A percentile compares a stretch with the other conserved stretches of the same genome.
These are phyloP conservation scores for Leucosporidium creatinivorum DNA, from an alignment of 768 basidiomycete species.

Conservation along the genomic window DNA sequence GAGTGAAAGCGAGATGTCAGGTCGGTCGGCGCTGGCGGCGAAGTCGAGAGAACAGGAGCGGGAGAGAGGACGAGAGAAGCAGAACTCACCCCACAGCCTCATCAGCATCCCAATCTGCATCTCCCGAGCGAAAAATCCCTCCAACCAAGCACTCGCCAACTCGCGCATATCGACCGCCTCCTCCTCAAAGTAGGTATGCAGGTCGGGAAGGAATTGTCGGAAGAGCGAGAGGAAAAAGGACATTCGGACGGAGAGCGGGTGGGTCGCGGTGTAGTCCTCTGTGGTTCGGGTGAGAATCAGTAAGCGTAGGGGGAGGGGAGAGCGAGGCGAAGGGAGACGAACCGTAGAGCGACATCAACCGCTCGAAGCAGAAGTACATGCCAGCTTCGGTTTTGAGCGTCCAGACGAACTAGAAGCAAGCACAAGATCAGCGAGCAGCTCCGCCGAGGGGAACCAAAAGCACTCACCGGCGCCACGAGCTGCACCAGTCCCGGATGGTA, in stretches of 20 bases:
- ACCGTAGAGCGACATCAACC: not conserved
- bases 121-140: conserved; percentile 3
- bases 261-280: not conserved
- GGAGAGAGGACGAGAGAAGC: not conserved
- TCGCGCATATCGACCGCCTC: conserved; percentile 8
- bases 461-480: conserved; percentile 4
- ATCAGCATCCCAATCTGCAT: not conserved
- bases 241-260: not conserved
- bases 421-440: not conserved
- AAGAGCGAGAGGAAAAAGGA: conserved; percentile 9
- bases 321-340: not conserved
- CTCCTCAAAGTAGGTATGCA: conserved; percentile 10
- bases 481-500: conserved; percentile 9
- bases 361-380: conserved; percentile 14
- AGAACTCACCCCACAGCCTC: conserved; percentile 3
- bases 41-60: not conserved
- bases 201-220: conserved; percentile 10
- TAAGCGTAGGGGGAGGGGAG: not conserved
- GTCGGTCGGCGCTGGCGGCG: not conserved
- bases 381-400: conserved; percentile 6
- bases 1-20: not conserved
- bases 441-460: not conserved
- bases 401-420: conserved; percentile 1
- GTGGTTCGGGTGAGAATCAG: too few relatives aligned
- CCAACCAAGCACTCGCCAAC: conserved; percentile 1